Percentiles rank a stretch among this genome's conserved stretches.
Conservation (phyloP, 768 basidiomycete genomes). For the Gelatoporia subvermispora region DNA sequence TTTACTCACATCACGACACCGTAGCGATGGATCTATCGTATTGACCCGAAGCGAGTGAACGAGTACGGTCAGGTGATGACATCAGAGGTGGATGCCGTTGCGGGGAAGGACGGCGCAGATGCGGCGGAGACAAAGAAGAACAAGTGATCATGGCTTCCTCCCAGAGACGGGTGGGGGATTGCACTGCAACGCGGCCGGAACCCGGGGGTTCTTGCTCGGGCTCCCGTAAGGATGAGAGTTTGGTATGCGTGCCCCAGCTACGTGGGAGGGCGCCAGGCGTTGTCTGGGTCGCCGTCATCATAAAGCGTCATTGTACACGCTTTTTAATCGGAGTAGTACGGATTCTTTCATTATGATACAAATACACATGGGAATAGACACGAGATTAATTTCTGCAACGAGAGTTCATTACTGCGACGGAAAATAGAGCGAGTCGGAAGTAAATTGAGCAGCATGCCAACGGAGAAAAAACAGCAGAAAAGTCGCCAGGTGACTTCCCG, state of each 20-base stretch:
- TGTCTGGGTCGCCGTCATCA: no score
- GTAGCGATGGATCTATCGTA: slow-evolving; percentile 95
- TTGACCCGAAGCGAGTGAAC: slow-evolving; percentile 92
- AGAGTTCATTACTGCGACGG: no score
- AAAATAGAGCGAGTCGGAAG: no score
- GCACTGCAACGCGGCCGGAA: slow-evolving; percentile 15
- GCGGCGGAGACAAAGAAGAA: slow-evolving; percentile 22
- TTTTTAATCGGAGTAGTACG: not conserved
- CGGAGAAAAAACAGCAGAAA: no score
- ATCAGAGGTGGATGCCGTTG: slow-evolving; percentile 37
- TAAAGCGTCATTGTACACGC: no score
- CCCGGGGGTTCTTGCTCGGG: slow-evolving; percentile 5
- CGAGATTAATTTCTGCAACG: no score
- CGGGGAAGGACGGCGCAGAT: slow-evolving; percentile 24
- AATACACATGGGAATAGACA: no score
- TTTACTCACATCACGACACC: slow-evolving; percentile 12
- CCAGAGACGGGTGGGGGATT: slow-evolving; percentile 2
- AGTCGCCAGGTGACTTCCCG: no score
- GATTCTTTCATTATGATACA: no score
- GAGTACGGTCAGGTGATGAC: slow-evolving; percentile 88
- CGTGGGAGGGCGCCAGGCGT: not conserved
- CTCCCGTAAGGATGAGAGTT: not conserved
- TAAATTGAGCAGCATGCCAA: no score
- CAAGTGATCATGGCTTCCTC: slow-evolving; percentile 22
- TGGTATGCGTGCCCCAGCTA: not conserved